phyloP scores from a whole-genome alignment of 108 stramenopile genomes.

The Aurantiochytrium sp. region DNA sequence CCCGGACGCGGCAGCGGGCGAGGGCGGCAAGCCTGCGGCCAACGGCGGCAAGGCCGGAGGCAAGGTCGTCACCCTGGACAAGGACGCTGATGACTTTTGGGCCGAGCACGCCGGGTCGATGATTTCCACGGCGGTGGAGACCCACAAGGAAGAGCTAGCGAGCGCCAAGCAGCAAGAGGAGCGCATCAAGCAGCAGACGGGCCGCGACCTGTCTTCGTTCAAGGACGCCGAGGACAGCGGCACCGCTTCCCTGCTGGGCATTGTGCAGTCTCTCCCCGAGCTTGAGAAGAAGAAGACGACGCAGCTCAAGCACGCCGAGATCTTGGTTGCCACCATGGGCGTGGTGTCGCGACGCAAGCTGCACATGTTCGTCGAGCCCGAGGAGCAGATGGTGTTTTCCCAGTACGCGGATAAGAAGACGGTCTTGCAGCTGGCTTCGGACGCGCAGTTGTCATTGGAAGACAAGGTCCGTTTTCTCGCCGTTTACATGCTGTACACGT shows the following conservation, averaged over 20 bases:
- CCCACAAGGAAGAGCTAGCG: slow-evolving; percentile 84
- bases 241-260: slow-evolving; percentile 41
- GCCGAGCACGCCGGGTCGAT: slow-evolving; percentile 58
- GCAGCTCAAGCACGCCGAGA: slow-evolving; percentile 88
- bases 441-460: slow-evolving; percentile 75
- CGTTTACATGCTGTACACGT: slow-evolving; percentile 71
- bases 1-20: slow-evolving; percentile 43
- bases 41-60: slow-evolving; percentile 25
- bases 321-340: slow-evolving; percentile 94
- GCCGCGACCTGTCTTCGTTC: slow-evolving; percentile 36
- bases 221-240: slow-evolving; percentile 76
- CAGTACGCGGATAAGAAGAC: slow-evolving; percentile 64
- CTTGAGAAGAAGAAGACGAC: slow-evolving; percentile 88
- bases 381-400: slow-evolving; percentile 70
- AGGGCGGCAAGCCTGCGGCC: slow-evolving; percentile 45
- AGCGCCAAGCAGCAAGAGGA: slow-evolving; percentile 73
- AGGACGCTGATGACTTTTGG: slow-evolving; percentile 79
- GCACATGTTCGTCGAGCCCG: slow-evolving; percentile 89
- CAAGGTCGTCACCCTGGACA: slow-evolving; percentile 88
- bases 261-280: slow-evolving; percentile 87
- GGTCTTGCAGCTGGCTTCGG: slow-evolving; percentile 69
- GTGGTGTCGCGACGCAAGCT: slow-evolving; percentile 90
- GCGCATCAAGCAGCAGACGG: slow-evolving; percentile 48
- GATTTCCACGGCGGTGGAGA: slow-evolving; percentile 94
- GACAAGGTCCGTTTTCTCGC: slow-evolving; percentile 89